phyloP scores from a whole-genome alignment of 768 basidiomycete species.

The Phylloporus sp. region DNA sequence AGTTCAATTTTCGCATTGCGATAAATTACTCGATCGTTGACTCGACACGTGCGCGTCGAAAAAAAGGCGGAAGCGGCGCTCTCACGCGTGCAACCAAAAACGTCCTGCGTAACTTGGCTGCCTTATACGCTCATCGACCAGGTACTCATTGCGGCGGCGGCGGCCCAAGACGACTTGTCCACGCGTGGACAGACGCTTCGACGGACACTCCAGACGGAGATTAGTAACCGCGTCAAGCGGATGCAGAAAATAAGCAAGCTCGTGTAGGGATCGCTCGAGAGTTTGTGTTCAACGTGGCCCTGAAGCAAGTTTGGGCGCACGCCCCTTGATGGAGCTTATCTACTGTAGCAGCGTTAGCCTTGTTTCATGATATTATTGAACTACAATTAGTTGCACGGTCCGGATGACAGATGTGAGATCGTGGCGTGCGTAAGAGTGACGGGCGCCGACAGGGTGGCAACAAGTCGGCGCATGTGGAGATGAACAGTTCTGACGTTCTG shows the following conservation, averaged over 20 bases:
- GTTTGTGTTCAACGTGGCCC: not conserved
- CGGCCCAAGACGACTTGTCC: constrained; percentile 46
- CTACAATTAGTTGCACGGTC: not conserved
- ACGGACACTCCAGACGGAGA: constrained; percentile 50
- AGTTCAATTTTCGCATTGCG: constrained; percentile 16
- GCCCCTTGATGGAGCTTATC: not conserved
- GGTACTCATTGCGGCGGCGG: constrained; percentile 61
- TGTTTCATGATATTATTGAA: constrained; percentile 14
- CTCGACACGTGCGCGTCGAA: constrained; percentile 23
- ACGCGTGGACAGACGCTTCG: constrained; percentile 38
- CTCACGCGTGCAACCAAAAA: constrained; percentile 46
- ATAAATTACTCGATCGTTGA: constrained; percentile 6
- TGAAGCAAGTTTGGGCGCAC: not conserved
- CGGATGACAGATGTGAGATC: constrained; percentile 1
- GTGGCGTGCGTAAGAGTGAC: not conserved
- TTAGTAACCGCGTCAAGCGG: constrained; percentile 60
- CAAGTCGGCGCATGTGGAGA: not conserved
- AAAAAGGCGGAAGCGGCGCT: constrained; percentile 59
- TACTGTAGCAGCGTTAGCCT: not conserved
- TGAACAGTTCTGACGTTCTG: constrained; percentile 9
- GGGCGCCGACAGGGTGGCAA: constrained; percentile 15
- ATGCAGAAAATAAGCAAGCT: constrained; percentile 59
- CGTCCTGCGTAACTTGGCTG: constrained; percentile 65
- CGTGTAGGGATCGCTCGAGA: constrained; percentile 15
- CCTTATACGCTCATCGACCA: constrained; percentile 84